A percentile compares a stretch with the other conserved stretches of the same genome.
phyloP scores from a whole-genome alignment of 2,329 filamentous ascomycete species.

The Hypoxylon sp. region DNA sequence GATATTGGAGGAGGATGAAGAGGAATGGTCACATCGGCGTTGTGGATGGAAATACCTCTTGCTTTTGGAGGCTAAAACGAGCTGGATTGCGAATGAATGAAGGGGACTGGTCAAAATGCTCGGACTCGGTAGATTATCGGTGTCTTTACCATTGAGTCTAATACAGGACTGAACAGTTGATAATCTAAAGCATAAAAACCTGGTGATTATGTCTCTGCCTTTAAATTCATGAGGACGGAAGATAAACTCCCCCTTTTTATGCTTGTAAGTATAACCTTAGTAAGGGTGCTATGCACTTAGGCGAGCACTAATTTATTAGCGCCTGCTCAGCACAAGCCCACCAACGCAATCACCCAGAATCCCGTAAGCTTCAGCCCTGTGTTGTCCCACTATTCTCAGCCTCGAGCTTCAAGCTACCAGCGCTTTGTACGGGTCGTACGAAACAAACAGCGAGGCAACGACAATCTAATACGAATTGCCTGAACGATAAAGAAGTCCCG shows the following conservation, averaged over 20 bases:
- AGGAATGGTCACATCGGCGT: constrained; percentile 27
- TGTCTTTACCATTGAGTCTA: constrained; percentile 12
- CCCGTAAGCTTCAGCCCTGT: constrained; percentile 30
- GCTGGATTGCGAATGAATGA: constrained; percentile 8
- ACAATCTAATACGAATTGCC: not conserved
- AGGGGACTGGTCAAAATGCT: not conserved
- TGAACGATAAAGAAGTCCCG: not conserved
- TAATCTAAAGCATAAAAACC: not conserved
- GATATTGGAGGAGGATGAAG: not conserved
- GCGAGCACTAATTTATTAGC: constrained; percentile 9
- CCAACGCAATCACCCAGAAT: constrained; percentile 6
- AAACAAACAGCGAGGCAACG: not conserved
- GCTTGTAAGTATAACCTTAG: constrained; percentile 4
- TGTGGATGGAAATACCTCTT: constrained; percentile 42
- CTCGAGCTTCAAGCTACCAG: constrained; percentile 26
- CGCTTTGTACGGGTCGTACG: not conserved
- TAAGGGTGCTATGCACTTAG: constrained; percentile 29
- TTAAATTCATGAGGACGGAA: not conserved
- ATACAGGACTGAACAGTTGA: constrained; percentile 20
- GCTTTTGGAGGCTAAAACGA: constrained; percentile 33
- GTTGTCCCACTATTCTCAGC: constrained; percentile 36
- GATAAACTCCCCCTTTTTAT: too few relatives aligned
- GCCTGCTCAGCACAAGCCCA: not conserved
- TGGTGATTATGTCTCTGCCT: not conserved
- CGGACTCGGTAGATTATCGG: constrained; percentile 2